Conservation (phyloP, 192 early-diverging fungal genomes). For the Radiomyces spectabilis region DNA sequence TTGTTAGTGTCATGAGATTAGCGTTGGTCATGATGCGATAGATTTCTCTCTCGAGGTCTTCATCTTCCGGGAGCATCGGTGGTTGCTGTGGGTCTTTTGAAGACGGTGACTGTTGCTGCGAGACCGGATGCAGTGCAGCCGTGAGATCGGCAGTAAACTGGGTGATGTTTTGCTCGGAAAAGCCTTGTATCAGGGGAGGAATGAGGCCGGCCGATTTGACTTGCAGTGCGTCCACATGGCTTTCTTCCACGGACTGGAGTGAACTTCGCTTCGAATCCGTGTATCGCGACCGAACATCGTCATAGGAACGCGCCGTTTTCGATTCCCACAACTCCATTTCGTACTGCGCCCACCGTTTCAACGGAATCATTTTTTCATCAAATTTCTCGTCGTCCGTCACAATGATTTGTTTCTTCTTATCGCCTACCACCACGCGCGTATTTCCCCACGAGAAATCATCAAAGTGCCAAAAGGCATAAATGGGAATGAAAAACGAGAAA, state of each 20-base stretch:
- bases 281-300: no score
- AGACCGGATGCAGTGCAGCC: background rate
- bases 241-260: background rate
- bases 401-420: conserved; percentile 46
- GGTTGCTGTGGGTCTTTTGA: background rate
- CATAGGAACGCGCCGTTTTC: conserved; percentile 12
- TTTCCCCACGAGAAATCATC: conserved; percentile 99
- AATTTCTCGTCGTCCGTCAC: conserved; percentile 60
- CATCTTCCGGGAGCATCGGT: conserved; percentile 10
- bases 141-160: conserved; percentile 15
- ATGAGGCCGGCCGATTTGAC: background rate
- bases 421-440: conserved; percentile 44
- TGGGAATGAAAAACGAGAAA: conserved; percentile 56
- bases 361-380: conserved; percentile 63
- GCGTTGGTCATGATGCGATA: conserved; percentile 52
- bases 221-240: background rate
- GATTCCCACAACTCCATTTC: conserved; percentile 51
- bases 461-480: conserved; percentile 96
- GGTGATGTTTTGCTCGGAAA: background rate
- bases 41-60: conserved; percentile 54
- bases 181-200: conserved; percentile 1
- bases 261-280: background rate
- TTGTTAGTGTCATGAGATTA: conserved; percentile 62
- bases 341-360: conserved; percentile 64
- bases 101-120: background rate